phyloP scores from a whole-genome alignment of 352 stramenopile species.

The Phytophthora syringae region DNA sequence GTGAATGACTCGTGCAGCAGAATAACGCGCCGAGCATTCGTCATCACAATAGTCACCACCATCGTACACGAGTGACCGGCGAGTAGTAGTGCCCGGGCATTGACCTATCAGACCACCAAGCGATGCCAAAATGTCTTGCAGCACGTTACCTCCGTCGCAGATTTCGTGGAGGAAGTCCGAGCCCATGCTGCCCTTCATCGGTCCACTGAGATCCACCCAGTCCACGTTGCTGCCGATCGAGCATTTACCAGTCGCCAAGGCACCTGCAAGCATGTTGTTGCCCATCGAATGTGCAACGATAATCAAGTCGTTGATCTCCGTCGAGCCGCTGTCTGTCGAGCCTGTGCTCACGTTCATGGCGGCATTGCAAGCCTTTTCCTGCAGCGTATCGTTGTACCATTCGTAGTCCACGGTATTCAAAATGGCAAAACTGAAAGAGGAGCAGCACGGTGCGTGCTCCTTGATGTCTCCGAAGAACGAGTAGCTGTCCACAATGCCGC shows the following conservation, averaged over 20 bases:
- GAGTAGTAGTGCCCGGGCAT: slow-evolving; percentile 47
- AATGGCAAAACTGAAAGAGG: slow-evolving; percentile 50
- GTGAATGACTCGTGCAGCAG: slow-evolving; percentile 36
- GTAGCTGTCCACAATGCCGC: slow-evolving; percentile 42
- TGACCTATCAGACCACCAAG: slow-evolving; percentile 45
- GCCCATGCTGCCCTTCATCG: slow-evolving; percentile 59
- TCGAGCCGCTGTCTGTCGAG: slow-evolving; percentile 27
- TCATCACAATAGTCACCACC: slow-evolving; percentile 38
- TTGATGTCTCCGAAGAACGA: slow-evolving; percentile 58
- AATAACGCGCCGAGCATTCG: slow-evolving; percentile 39
- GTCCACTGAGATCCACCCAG: slow-evolving; percentile 51
- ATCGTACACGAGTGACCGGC: slow-evolving; percentile 47
- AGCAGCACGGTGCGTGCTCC: slow-evolving; percentile 61
- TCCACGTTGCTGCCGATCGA: slow-evolving; percentile 40
- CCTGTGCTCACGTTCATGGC: slow-evolving; percentile 41
- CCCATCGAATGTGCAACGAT: slow-evolving; percentile 68
- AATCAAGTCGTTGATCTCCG: slow-evolving; percentile 58
- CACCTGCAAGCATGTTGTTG: slow-evolving; percentile 60
- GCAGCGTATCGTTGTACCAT: slow-evolving; percentile 57
- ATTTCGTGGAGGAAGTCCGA: slow-evolving; percentile 52
- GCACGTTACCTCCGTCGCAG: slow-evolving; percentile 38
- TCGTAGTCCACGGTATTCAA: slow-evolving; percentile 61
- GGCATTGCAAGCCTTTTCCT: slow-evolving; percentile 46
- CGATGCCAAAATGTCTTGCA: slow-evolving; percentile 26
- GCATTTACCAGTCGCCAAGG: slow-evolving; percentile 53